Evolutionary conservation across 192 early-diverging fungal genomes (phyloP), one percentile per base, ranked within the genome.

Genomic region (Chytriomyces sp.): DNA sequence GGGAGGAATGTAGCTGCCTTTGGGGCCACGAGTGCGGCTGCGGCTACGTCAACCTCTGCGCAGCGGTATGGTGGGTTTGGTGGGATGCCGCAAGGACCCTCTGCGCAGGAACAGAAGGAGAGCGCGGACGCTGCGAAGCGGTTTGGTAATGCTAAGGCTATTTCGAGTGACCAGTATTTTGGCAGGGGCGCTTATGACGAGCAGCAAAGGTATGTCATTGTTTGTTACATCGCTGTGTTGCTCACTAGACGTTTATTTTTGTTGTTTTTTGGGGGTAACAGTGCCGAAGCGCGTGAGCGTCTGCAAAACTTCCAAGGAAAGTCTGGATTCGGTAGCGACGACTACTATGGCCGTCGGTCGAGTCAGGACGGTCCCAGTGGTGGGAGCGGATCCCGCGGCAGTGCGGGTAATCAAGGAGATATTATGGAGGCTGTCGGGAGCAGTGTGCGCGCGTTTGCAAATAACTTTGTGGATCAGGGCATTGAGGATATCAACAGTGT

Each of bases 161-260:
- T 98, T 61, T 94, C 93, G 32, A 92, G 91, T 25, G 94, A 96
- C 75, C 92, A 95, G 83, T 96, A 90, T 80, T 96, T 96, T 89
- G 91, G 89, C 3, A 89, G 93, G 25, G 84, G 86, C 38, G 72
- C 82, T 7, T 89, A 90, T 59, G 91, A 93, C 75, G 81, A 83
- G 39, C 38, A 44, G 17, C 75, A 64, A 37, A 84, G 79, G 84
- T 86, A 77, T 22, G 59, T 77, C 25, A 36, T 28, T 28, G 44
- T 39, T 39, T 7, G 33, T 69, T 22, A 5, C 32, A 49, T 76
- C 25, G 74, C n/a, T 31, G 25, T 28, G 22, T 34, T 40, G 7
- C 38, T 41, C 12, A 41, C 25, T 58, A 26, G 6, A 75, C 30
- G 32, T 39, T 79, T 70, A 33, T 72, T 39, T 56, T 72, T 25